phyloP scores from a whole-genome alignment of 31 red algal genomes.

The Endocladia muricata region DNA sequence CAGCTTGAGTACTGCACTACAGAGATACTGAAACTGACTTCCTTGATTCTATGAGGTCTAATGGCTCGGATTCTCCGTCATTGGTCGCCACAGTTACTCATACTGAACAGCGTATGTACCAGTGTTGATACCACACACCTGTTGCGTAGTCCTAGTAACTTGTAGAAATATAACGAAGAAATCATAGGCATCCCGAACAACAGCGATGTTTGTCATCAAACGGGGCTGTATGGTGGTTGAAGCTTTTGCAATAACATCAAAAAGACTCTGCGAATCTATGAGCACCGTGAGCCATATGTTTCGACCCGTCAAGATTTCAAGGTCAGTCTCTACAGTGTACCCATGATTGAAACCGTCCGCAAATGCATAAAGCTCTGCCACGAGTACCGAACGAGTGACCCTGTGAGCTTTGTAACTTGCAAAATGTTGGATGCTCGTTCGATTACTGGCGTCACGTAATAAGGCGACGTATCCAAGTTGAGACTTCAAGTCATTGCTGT shows the following conservation, averaged over 20 bases:
- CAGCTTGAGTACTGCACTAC: too few relatives aligned
- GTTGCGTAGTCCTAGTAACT: too few relatives aligned
- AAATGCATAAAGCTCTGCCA: background rate
- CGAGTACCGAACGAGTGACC: background rate
- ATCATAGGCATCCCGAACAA: conserved; percentile 1
- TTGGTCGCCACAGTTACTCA: too few relatives aligned
- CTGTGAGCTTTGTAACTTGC: background rate
- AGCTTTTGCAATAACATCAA: background rate
- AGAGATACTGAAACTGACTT: too few relatives aligned
- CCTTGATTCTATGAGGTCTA: too few relatives aligned
- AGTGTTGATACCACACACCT: too few relatives aligned
- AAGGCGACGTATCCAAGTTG: background rate
- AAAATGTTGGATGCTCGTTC: background rate
- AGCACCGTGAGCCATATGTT: background rate
- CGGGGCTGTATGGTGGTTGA: background rate
- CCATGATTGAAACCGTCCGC: background rate
- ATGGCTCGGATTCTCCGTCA: too few relatives aligned
- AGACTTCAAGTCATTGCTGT: background rate
- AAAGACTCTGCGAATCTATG: background rate
- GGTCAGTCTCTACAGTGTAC: background rate
- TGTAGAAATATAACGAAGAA: too few relatives aligned
- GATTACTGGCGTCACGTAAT: background rate
- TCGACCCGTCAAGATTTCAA: background rate
- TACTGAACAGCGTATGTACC: too few relatives aligned
- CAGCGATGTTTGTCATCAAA: background rate